Conservation (phyloP, 192 early-diverging fungal species). For the Coemansia sp. region DNA sequence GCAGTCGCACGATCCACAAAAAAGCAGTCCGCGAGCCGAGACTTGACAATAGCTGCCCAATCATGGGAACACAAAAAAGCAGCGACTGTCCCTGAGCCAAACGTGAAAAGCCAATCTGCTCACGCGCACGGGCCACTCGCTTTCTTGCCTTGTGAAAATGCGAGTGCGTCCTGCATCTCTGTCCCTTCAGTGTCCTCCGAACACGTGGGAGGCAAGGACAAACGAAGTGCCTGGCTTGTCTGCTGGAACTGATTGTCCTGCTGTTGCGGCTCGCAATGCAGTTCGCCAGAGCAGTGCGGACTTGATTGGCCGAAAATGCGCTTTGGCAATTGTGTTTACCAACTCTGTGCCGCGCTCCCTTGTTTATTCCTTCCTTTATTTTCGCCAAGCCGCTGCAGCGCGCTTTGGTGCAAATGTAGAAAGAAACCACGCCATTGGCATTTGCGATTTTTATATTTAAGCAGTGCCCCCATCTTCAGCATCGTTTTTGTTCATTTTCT, state of each 20-base stretch:
- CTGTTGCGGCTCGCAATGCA: neutral
- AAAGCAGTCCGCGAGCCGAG: neutral
- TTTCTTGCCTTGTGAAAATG: conserved; percentile 2
- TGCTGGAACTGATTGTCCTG: neutral
- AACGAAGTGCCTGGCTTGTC: neutral
- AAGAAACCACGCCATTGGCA: neutral
- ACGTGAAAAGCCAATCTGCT: conserved; percentile 3
- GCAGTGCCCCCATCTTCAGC: neutral
- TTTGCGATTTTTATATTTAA: neutral
- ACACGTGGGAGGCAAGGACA: neutral
- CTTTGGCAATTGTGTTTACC: neutral
- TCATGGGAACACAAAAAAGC: neutral
- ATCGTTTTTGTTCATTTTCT: neutral
- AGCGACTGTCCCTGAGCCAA: conserved; percentile 3
- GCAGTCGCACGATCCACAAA: neutral
- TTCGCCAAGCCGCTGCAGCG: neutral
- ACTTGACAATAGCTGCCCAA: neutral
- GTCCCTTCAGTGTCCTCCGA: neutral
- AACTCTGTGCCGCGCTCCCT: neutral
- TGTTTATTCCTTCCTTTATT: neutral
- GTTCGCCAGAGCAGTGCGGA: neutral
- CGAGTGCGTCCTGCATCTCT: neutral
- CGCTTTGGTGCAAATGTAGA: neutral
- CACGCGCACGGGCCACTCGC: conserved; percentile 5
- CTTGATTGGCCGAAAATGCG: conserved; percentile 3